Base-by-base conservation (phyloP, 2,329 filamentous ascomycete genomes). In the Mycosphaerella sp. region DNA sequence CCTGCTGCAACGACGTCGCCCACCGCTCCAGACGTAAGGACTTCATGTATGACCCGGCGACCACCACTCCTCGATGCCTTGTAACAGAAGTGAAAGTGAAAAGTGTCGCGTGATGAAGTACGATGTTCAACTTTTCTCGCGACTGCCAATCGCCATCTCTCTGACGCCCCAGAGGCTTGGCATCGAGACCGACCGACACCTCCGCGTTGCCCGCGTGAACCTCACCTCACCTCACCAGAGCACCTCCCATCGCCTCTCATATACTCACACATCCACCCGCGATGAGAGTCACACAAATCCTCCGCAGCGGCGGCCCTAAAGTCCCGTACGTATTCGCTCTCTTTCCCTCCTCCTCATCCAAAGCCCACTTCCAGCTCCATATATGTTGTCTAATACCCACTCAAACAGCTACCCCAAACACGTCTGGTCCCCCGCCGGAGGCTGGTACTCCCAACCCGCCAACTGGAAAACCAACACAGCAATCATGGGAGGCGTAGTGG, bases 351-450 rank as follows among this genome's bases (percentile, higher is more conserved):
- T 25, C 21, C 1, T 6, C 21, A 5, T 25, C 21, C 21, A 4
- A 25, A 5, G 7, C 21, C 21, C 21, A 5, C 4, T 21, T 25
- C 21, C 21, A 25, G 4, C 21, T 25, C 21, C 21, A 25, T 25
- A 25, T 4, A 6, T 6, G 21, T 25, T 6, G 7, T 25, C 21
- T 25, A 25, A 25, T 6, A n/a, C 7, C 21, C 21, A 25, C 21
- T 25, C 21, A 25, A 25, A 47, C 55, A 66, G 59, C 52, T 65
- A 67, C 59, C 62, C 63, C 18, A 66, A 64, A 51, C 91, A 98
- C 79, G 89, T 98, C 79, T 98, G 93, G 93, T 97, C 93, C 67
- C 93, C 93, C 56, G 79, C 91, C 60, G 93, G 93, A 79, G 93
- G 93, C 73, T 98, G 93, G 93, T 98, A 98, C 74, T 76, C 85